These are phyloP conservation scores for Exophiala viscosa DNA, from an alignment of 2,329 filamentous ascomycete species.

Conservation along the genomic window DNA sequence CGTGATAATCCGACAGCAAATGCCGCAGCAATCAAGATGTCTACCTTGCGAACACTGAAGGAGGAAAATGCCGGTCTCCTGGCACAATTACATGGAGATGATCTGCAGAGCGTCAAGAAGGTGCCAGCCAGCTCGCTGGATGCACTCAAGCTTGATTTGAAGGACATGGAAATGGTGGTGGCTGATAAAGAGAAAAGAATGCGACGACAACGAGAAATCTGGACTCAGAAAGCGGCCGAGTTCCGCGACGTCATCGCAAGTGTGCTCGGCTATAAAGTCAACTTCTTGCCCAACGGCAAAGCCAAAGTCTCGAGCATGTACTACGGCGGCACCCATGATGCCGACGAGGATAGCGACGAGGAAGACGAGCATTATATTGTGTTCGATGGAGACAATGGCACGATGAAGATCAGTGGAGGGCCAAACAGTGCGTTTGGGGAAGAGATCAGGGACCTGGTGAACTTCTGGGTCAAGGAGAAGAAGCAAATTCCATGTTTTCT, in stretches of 20 bases:
- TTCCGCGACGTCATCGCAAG: slow-evolving; percentile 93
- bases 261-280: slow-evolving; percentile 88
- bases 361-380: slow-evolving; percentile 60
- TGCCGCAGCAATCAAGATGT: slow-evolving; percentile 76
- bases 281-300: slow-evolving; percentile 95
- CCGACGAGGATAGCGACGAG: slow-evolving; percentile 34
- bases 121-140: slow-evolving; percentile 76
- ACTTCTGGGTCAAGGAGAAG: slow-evolving; percentile 93
- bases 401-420: slow-evolving; percentile 96
- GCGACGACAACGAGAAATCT: slow-evolving; percentile 85
- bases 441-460: slow-evolving; percentile 79
- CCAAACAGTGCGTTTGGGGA: slow-evolving; percentile 80
- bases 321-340: slow-evolving; percentile 69
- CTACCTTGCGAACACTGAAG: slow-evolving; percentile 71
- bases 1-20: slow-evolving; percentile 90
- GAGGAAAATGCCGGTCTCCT: slow-evolving; percentile 82
- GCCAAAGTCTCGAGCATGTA: slow-evolving; percentile 87
- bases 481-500: slow-evolving; percentile 92
- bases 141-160: slow-evolving; percentile 70
- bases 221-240: slow-evolving; percentile 83
- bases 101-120: slow-evolving; percentile 50
- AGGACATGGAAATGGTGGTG: slow-evolving; percentile 66
- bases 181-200: slow-evolving; percentile 74
- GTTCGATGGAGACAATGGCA: slow-evolving; percentile 89
- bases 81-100: slow-evolving; percentile 59